A percentile compares a stretch with the other conserved stretches of the same genome.
These are phyloP conservation scores for Coemansia sp. DNA, from an alignment of 192 early-diverging fungal species.

Conservation along the genomic window DNA sequence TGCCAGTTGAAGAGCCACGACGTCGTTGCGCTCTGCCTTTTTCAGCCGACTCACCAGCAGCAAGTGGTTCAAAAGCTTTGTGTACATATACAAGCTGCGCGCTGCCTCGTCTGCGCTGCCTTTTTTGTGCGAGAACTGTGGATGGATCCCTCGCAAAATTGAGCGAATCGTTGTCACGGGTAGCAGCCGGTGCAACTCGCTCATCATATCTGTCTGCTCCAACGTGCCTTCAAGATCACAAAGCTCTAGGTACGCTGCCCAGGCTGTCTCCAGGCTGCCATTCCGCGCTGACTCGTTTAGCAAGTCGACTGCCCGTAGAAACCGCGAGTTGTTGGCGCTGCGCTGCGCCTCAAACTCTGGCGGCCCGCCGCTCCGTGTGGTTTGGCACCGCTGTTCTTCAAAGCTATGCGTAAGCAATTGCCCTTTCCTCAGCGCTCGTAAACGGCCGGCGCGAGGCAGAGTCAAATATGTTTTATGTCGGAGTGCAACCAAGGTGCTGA, in stretches of 20 bases:
- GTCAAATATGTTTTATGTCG: background rate
- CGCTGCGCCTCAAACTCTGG: background rate
- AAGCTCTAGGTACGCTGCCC: conserved; percentile 38
- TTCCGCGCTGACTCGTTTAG: conserved; percentile 17
- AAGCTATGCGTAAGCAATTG: background rate
- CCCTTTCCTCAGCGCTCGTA: background rate
- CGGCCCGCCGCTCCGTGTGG: background rate
- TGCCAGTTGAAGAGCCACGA: conserved; percentile 30
- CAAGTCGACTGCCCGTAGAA: conserved; percentile 17
- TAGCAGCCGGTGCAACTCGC: conserved; percentile 20
- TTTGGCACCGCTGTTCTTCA: background rate
- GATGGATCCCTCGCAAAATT: conserved; percentile 25
- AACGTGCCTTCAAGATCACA: conserved; percentile 29
- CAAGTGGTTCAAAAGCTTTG: conserved; percentile 43
- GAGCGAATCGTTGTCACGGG: conserved; percentile 11
- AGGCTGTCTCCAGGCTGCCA: conserved; percentile 23
- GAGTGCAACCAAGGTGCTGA: background rate
- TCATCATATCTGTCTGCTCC: conserved; percentile 14
- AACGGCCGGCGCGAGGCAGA: background rate
- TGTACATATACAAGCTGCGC: conserved; percentile 31
- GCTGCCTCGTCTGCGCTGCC: conserved; percentile 18
- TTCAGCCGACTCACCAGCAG: conserved; percentile 32
- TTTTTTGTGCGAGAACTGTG: conserved; percentile 12
- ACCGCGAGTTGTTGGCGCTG: conserved; percentile 17
- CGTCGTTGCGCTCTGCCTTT: conserved; percentile 25